Conservation (phyloP, 1,139 yeast genomes). For the Diutina rugosa region DNA sequence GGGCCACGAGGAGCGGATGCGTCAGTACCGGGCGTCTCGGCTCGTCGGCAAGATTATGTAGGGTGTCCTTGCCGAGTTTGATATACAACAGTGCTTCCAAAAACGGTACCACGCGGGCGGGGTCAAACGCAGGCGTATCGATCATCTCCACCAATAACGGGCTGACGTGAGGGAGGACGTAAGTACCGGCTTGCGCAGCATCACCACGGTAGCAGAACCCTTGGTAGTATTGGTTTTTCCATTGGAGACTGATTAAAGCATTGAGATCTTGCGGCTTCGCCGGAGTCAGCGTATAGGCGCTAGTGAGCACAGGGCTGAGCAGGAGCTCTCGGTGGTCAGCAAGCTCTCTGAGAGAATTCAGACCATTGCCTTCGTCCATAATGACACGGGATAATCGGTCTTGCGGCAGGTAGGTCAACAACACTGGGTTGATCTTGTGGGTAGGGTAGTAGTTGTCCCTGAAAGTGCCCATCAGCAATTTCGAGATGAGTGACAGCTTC, state of each 20-base stretch:
- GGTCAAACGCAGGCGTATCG: constrained; percentile 61
- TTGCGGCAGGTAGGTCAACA: constrained; percentile 38
- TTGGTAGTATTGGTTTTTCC: constrained; percentile 3
- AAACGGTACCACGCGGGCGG: constrained; percentile 57
- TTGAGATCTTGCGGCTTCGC: neutral
- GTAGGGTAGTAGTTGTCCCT: constrained; percentile 61
- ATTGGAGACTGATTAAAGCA: neutral
- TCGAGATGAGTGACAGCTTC: constrained; percentile 38
- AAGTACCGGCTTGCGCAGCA: constrained; percentile 5
- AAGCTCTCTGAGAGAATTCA: constrained; percentile 7
- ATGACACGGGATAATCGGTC: constrained; percentile 19
- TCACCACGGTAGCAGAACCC: constrained; percentile 3
- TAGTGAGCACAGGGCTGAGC: constrained; percentile 19
- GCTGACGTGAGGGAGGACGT: constrained; percentile 15
- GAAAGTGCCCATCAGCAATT: constrained; percentile 33
- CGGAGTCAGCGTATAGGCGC: constrained; percentile 6
- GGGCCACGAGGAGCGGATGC: constrained; percentile 57
- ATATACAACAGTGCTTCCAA: constrained; percentile 57
- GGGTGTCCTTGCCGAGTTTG: constrained; percentile 42
- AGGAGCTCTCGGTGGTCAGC: constrained; percentile 7
- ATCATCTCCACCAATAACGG: constrained; percentile 56
- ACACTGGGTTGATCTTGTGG: constrained; percentile 34
- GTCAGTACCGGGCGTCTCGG: constrained; percentile 54
- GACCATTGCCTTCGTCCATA: constrained; percentile 28
- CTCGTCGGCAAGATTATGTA: constrained; percentile 51